phyloP scores from a whole-genome alignment of 2,329 filamentous ascomycete species.

The Fusarium decemcellulare region DNA sequence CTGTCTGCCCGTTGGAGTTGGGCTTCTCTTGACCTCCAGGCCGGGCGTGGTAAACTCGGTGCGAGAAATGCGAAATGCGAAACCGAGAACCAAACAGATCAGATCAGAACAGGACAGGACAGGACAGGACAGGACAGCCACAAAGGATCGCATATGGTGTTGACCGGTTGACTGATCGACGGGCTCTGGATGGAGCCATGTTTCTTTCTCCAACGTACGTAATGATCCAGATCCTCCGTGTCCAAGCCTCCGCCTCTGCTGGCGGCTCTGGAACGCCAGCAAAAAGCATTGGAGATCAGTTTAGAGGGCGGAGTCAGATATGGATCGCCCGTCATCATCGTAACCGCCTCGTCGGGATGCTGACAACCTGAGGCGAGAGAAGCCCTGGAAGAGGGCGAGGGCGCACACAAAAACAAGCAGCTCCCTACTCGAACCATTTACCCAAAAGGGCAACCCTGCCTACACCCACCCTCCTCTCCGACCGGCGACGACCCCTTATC shows the following conservation, averaged over 20 bases:
- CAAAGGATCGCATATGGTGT: neutral
- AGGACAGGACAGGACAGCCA: neutral
- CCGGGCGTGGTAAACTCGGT: neutral
- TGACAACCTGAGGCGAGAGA: constrained; percentile 5
- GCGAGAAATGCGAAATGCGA: constrained; percentile 29
- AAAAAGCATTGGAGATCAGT: constrained; percentile 6
- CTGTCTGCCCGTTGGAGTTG: neutral
- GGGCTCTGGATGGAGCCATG: too few species aligned
- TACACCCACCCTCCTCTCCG: constrained; percentile 4
- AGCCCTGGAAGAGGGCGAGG: neutral
- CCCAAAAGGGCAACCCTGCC: neutral
- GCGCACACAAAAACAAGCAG: neutral
- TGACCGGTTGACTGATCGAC: too few species aligned
- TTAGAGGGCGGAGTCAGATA: constrained; percentile 10
- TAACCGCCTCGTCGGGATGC: constrained; percentile 19
- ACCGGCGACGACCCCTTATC: constrained; percentile 7
- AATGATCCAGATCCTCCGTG: too few species aligned
- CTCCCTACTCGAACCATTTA: constrained; percentile 6
- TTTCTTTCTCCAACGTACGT: constrained; percentile 10
- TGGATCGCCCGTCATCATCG: constrained; percentile 11
- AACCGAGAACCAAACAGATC: constrained; percentile 11
- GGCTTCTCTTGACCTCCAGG: neutral
- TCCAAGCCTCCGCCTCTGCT: too few species aligned
- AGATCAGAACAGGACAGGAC: neutral
- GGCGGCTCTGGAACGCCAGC: neutral